These are phyloP conservation scores for Dalechampia spathulata DNA, from an alignment of 441 rosid species.

Conservation along the genomic window DNA sequence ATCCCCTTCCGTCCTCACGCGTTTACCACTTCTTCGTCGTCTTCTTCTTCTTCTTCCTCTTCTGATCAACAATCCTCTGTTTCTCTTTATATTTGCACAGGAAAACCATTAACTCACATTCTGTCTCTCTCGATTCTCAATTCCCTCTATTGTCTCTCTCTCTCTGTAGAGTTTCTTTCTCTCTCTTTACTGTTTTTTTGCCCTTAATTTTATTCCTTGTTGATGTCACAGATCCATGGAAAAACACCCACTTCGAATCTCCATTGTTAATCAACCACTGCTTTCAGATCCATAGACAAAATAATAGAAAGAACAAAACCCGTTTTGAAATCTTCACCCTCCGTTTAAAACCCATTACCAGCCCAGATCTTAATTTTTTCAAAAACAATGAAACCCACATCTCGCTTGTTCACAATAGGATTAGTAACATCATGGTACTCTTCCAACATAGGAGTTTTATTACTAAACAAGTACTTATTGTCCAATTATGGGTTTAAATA, in stretches of 20 bases:
- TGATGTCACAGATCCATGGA: slow-evolving; percentile 34
- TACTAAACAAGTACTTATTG: slow-evolving; percentile 76
- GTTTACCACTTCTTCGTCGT: slow-evolving; percentile 1
- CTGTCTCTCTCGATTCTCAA: background rate
- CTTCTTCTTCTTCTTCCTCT: background rate
- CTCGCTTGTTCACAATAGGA: slow-evolving; percentile 64
- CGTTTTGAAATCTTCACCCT: slow-evolving; percentile 4
- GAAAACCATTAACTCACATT: slow-evolving; percentile 1
- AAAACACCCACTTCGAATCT: background rate
- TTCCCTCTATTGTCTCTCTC: background rate
- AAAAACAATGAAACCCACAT: slow-evolving; percentile 34
- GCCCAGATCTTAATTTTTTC: background rate
- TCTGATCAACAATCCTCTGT: slow-evolving; percentile 4
- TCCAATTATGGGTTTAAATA: slow-evolving; percentile 88
- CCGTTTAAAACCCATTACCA: slow-evolving; percentile 13
- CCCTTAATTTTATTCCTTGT: background rate
- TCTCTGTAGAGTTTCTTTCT: too few species aligned
- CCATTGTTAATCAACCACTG: background rate
- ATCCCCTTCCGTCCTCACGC: slow-evolving; percentile 8
- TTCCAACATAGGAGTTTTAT: slow-evolving; percentile 78
- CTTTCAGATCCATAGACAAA: slow-evolving; percentile 18
- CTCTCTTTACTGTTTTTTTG: too few species aligned
- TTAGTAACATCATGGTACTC: slow-evolving; percentile 81
- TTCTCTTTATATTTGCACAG: background rate
- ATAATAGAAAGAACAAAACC: background rate